phyloP scores from a whole-genome alignment of 2,329 filamentous ascomycete species.

The Juglanconis oblonga region DNA sequence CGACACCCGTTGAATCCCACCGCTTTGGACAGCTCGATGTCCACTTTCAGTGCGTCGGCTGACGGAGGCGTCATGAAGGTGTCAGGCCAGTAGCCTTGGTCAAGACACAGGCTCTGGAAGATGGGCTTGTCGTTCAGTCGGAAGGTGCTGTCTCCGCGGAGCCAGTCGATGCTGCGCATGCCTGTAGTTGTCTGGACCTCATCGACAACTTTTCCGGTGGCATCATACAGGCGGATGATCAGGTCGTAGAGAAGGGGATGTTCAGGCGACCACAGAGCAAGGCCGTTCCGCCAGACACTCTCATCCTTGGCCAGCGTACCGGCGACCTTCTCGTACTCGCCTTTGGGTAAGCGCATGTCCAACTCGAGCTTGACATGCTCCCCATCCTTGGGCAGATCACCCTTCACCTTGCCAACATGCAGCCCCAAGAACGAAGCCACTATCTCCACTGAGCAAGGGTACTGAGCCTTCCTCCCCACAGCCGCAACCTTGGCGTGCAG shows the following conservation, averaged over 20 bases:
- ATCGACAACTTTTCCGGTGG: constrained; percentile 43
- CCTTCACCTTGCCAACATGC: constrained; percentile 41
- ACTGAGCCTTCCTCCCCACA: constrained; percentile 44
- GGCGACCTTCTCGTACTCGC: constrained; percentile 38
- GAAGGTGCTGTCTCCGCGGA: constrained; percentile 54
- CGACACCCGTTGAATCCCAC: constrained; percentile 65
- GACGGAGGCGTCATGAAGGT: constrained; percentile 59
- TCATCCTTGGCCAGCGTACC: constrained; percentile 26
- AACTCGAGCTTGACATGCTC: constrained; percentile 46
- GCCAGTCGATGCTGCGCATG: constrained; percentile 60
- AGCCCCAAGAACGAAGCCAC: constrained; percentile 50
- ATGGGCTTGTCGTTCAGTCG: constrained; percentile 56
- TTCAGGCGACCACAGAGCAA: constrained; percentile 63
- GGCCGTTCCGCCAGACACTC: constrained; percentile 46
- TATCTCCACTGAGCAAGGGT: constrained; percentile 48
- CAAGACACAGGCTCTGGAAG: constrained; percentile 59
- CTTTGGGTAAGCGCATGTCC: constrained; percentile 37
- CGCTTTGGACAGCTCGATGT: constrained; percentile 54
- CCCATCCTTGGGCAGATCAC: constrained; percentile 46
- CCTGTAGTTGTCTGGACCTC: constrained; percentile 58
- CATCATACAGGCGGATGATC: constrained; percentile 48
- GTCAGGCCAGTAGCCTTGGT: constrained; percentile 63
- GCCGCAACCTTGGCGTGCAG: constrained; percentile 50
- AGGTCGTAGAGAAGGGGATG: constrained; percentile 56
- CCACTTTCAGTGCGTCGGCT: constrained; percentile 40